Base-by-base conservation (phyloP, 2,329 filamentous ascomycete genomes). In the Calonectria hawksworthii region DNA sequence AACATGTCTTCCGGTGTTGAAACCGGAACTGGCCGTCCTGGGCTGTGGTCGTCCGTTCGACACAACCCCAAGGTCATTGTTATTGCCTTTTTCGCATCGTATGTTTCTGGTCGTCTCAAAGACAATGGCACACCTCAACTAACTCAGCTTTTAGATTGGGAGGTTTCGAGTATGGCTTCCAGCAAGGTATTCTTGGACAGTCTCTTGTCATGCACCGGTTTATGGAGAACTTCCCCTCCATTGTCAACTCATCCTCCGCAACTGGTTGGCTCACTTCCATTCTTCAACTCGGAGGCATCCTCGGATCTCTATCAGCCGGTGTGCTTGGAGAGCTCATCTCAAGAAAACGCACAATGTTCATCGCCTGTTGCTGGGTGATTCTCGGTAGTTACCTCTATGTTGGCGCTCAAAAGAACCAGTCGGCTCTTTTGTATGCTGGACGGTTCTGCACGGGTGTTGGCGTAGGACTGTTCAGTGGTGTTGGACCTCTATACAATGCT, bases 141-240 rank as follows among this genome's bases (percentile, higher is more conserved):
- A 2, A 0, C 1, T 34, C 54, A n/a, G 14, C 9, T 26, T 52
- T 18, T 26, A 80, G 78, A 34, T 56, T 80, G 1, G 78, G 78
- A 63, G 78, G 78, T 30, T 80, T 80, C 14, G 78, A 80, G 13
- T 73, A 14, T 59, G 52, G 59, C 23, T 59, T 47, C 2, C 88
- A 90, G 72, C 89, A 91, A 77, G 89, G 89, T 66, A 88, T 91
- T 1, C 82, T 91, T 4, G 88, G 89, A 32, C 88, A 90, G 76
- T 88, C 88, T 13, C 83, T 91, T 4, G 88, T 89, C 76, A 91
- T 90, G 88, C 83, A 83, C 18, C 84, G 86, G 18, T 90, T 90
- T 81, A 86, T 82, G 11, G 80, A 85, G 44, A 87, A 88, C 75
- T 90, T 90, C 77, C 89, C 88, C 0, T 83, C 84, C 1, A 85